Percentiles rank a stretch among this genome's conserved stretches.
Evolutionary conservation across 179 eudicot species (phyloP).

Genomic region (Silene vulgaris): DNA sequence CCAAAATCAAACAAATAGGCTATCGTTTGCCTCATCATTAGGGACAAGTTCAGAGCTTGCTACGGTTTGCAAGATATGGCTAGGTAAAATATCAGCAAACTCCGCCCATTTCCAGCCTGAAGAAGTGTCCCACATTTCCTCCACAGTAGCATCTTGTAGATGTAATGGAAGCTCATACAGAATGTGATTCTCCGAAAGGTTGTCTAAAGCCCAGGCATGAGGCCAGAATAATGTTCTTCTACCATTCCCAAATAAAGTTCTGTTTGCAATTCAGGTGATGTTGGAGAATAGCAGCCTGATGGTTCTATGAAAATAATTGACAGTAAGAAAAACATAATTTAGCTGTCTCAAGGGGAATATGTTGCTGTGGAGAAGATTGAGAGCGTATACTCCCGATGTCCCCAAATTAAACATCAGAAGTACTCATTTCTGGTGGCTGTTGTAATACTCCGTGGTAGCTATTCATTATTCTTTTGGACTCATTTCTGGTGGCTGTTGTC

Average conservation of each 20-base stretch:
- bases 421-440: constrained; percentile 92
- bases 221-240: neutral
- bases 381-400: constrained; percentile 62
- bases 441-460: neutral
- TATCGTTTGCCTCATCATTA: neutral
- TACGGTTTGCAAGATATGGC: neutral
- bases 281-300: constrained; percentile 93
- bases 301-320: constrained; percentile 92
- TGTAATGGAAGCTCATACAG: neutral
- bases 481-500: constrained; percentile 89
- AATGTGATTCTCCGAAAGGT: neutral
- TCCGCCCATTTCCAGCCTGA: neutral
- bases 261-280: constrained; percentile 51
- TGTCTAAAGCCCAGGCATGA: neutral
- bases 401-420: constrained; percentile 66
- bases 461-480: constrained; percentile 30
- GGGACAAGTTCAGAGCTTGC: neutral
- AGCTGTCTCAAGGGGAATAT: constrained; percentile 96
- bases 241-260: neutral
- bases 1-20: neutral
- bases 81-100: neutral
- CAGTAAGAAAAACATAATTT: constrained; percentile 92
- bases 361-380: constrained; percentile 90
- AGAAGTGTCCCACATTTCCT: neutral
- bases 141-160: neutral